Percentiles rank a stretch among this genome's conserved stretches.
Conservation (phyloP, 2,329 filamentous ascomycete genomes). For the Penicillium sp. region DNA sequence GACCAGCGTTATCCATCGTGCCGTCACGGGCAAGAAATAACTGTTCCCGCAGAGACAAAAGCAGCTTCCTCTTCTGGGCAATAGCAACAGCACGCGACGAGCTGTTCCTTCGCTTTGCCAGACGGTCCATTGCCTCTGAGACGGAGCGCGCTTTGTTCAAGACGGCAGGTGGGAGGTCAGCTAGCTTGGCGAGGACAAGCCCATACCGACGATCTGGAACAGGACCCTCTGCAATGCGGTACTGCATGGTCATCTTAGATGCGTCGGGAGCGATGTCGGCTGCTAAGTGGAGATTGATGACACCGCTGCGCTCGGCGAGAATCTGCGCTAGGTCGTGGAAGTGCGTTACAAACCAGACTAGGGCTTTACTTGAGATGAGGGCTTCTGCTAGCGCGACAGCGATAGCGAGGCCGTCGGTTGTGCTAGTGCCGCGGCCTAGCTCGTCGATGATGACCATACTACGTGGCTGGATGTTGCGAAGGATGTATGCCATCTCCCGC, state of each 20-base stretch:
- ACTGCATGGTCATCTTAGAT: conserved; percentile 78
- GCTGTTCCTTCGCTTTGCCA: conserved; percentile 58
- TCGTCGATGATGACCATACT: conserved; percentile 88
- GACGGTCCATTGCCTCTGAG: conserved; percentile 59
- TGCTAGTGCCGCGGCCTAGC: conserved; percentile 85
- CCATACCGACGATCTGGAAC: conserved; percentile 76
- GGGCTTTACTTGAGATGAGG: conserved; percentile 71
- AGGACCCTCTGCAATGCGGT: conserved; percentile 72
- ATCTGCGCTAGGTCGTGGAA: conserved; percentile 79
- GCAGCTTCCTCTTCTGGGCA: conserved; percentile 66
- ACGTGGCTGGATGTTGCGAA: conserved; percentile 73
- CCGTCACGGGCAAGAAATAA: conserved; percentile 66
- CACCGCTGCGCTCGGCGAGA: conserved; percentile 70
- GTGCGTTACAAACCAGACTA: conserved; percentile 93
- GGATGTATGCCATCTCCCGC: conserved; percentile 91
- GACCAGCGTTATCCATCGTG: conserved; percentile 60
- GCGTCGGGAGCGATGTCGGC: conserved; percentile 61
- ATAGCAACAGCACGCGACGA: conserved; percentile 58
- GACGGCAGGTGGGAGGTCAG: conserved; percentile 68
- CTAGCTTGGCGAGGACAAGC: conserved; percentile 71
- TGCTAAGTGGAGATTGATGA: conserved; percentile 77
- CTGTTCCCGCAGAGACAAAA: conserved; percentile 70
- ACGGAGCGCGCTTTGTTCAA: conserved; percentile 67
- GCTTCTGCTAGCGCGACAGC: conserved; percentile 88
- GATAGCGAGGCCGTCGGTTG: conserved; percentile 82